phyloP scores from a whole-genome alignment of 108 stramenopile genomes.

The Mayamaea pseudoterrestris region DNA sequence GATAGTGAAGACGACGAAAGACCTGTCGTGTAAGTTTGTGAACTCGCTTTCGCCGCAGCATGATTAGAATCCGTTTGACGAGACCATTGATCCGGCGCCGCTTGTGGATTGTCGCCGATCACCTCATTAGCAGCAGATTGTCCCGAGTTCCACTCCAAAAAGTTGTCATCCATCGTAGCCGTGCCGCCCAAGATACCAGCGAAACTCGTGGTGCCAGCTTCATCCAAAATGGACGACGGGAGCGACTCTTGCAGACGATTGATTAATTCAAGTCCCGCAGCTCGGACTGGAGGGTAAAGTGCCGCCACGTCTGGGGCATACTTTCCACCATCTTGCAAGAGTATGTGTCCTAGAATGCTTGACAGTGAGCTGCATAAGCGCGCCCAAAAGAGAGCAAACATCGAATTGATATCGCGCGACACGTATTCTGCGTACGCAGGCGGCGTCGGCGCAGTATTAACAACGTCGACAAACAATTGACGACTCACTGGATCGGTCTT shows the following conservation, averaged over 20 bases:
- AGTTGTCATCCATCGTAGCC: slow-evolving; percentile 43
- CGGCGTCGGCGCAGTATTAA: slow-evolving; percentile 37
- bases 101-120: slow-evolving; percentile 1
- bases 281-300: slow-evolving; percentile 64
- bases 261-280: slow-evolving; percentile 59
- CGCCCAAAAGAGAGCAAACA: slow-evolving; percentile 70
- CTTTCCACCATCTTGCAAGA: slow-evolving; percentile 53
- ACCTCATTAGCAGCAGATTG: slow-evolving; percentile 2
- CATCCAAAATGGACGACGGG: slow-evolving; percentile 38
- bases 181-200: slow-evolving; percentile 73
- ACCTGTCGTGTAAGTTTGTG: background rate
- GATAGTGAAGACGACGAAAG: slow-evolving; percentile 23
- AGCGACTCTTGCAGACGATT: slow-evolving; percentile 54
- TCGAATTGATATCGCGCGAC: slow-evolving; percentile 21
- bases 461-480: slow-evolving; percentile 64
- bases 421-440: slow-evolving; percentile 11
- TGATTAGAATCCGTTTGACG: slow-evolving; percentile 20
- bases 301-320: slow-evolving; percentile 53
- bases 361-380: slow-evolving; percentile 48
- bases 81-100: slow-evolving; percentile 42
- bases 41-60: slow-evolving; percentile 32
- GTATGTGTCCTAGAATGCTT: slow-evolving; percentile 36
- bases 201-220: slow-evolving; percentile 18
- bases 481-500: slow-evolving; percentile 66
- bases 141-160: slow-evolving; percentile 50